These are phyloP conservation scores for Arthrobotrys entomopaga DNA, from an alignment of 2,329 filamentous ascomycete genomes.

Conservation along the genomic window DNA sequence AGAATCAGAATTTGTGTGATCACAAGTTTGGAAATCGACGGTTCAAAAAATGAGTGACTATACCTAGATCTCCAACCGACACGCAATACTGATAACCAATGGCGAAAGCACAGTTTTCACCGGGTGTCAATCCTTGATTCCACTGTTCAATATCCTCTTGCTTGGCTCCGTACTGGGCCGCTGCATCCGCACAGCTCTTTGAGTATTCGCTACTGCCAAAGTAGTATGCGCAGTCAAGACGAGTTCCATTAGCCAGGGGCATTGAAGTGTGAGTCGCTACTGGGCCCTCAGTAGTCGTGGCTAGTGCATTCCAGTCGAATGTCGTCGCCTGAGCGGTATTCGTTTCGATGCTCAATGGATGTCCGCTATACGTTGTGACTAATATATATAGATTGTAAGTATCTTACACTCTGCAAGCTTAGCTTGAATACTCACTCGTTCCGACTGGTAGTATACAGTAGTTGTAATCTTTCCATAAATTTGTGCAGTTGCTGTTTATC, in stretches of 20 bases:
- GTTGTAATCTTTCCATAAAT: slow-evolving; percentile 55
- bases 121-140: slow-evolving; percentile 34
- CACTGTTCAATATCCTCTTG: slow-evolving; percentile 35
- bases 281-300: slow-evolving; percentile 25
- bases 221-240: slow-evolving; percentile 58
- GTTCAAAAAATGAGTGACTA: slow-evolving; percentile 1
- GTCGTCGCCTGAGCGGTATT: slow-evolving; percentile 33
- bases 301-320: slow-evolving; percentile 34
- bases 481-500: slow-evolving; percentile 43
- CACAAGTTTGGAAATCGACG: not conserved
- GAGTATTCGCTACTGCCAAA: slow-evolving; percentile 56
- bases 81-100: slow-evolving; percentile 47
- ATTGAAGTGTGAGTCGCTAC: slow-evolving; percentile 36
- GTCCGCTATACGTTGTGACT: slow-evolving; percentile 55
- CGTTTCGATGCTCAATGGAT: slow-evolving; percentile 41
- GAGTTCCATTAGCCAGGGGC: slow-evolving; percentile 57
- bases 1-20: slow-evolving; percentile 11
- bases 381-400: slow-evolving; percentile 1
- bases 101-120: slow-evolving; percentile 23
- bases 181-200: slow-evolving; percentile 46
- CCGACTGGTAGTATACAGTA: slow-evolving; percentile 62
- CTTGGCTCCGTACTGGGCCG: slow-evolving; percentile 33
- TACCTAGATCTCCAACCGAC: slow-evolving; percentile 45
- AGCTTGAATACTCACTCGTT: slow-evolving; percentile 56
- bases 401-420: slow-evolving; percentile 15